Evolutionary conservation across 805 yeast species (phyloP), one percentile per base, ranked within the genome.

Genomic region (Lachancea sp.): DNA sequence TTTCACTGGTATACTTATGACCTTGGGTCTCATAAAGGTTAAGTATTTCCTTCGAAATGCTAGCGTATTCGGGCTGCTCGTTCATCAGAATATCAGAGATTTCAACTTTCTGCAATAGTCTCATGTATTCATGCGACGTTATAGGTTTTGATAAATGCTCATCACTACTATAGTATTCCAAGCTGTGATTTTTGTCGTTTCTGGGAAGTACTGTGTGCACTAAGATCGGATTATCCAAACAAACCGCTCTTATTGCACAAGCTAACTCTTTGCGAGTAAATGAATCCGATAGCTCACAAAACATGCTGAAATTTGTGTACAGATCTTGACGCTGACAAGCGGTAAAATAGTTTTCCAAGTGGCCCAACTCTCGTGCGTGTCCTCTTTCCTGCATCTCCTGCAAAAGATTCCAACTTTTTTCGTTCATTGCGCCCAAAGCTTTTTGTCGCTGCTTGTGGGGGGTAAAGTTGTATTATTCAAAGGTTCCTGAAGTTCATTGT

Each of bases 281-380:
- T 0, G 46, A 9, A 17, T 45, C 33, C 36, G 50, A 54, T 32
- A 58, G 32, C 34, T 53, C 56, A 18, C 55, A 50, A 42, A 49
- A 54, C 31, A 58, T 34, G 13, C 44, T 37, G 44, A 59, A 60
- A 42, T 54, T 57, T 5, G 51, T 39, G 36, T 60, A 60, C 29
- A 59, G 31, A 4, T 50, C 47, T 40, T 58, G 60, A 38, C 63
- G 53, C 36, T 51, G 55, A 20, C 51, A 25, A 11, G 53, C 18
- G 1, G 59, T 58, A 42, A 59, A 58, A 45, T 52, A 51, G 38
- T 56, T 51, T 45, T 60, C 63, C 29, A 59, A 29, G 38, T 50
- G 55, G 15, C 62, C 65, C 53, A 59, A 49, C n/a, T 54, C 55
- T 44, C 65, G 51, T 1, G 58, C 59, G 54, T 60, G 65, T 16